These are phyloP conservation scores for Hymenoscyphus repandus DNA, from an alignment of 2,329 filamentous ascomycete species.

Conservation along the genomic window DNA sequence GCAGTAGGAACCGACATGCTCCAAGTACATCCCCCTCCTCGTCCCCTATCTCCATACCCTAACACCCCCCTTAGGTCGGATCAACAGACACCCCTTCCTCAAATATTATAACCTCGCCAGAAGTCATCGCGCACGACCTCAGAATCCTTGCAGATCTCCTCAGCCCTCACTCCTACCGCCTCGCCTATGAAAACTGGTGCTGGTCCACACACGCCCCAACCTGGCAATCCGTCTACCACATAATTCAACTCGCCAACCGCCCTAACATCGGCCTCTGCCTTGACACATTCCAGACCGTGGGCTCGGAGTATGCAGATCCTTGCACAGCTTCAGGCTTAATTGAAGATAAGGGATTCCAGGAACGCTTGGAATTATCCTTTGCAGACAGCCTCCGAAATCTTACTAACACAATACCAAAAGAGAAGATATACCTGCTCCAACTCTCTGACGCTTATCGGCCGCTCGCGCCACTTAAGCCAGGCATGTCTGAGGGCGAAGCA, in stretches of 20 bases:
- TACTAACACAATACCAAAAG: slow-evolving; percentile 49
- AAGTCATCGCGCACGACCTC: slow-evolving; percentile 55
- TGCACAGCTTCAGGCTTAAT: slow-evolving; percentile 56
- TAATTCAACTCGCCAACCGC: slow-evolving; percentile 57
- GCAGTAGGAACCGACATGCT: slow-evolving; percentile 64
- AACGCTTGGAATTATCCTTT: slow-evolving; percentile 46
- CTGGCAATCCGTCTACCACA: slow-evolving; percentile 67
- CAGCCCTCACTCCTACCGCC: slow-evolving; percentile 47
- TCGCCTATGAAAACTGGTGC: slow-evolving; percentile 81
- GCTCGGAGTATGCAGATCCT: slow-evolving; percentile 69
- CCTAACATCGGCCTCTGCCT: slow-evolving; percentile 69
- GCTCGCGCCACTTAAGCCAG: slow-evolving; percentile 46
- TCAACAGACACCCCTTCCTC: slow-evolving; percentile 53
- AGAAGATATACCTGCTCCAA: slow-evolving; percentile 71
- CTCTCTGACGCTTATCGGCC: slow-evolving; percentile 70
- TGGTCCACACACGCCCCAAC: slow-evolving; percentile 66
- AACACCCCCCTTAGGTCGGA: slow-evolving; percentile 39
- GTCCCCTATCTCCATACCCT: not conserved
- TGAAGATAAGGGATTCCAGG: slow-evolving; percentile 37
- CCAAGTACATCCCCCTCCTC: slow-evolving; percentile 45
- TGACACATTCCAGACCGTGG: slow-evolving; percentile 72
- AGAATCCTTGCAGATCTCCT: slow-evolving; percentile 59
- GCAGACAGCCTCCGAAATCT: slow-evolving; percentile 51
- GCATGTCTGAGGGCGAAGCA: slow-evolving; percentile 35
- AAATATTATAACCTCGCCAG: slow-evolving; percentile 45